Conservation (phyloP, 129 eudicot species). For the Sambucus nigra region DNA sequence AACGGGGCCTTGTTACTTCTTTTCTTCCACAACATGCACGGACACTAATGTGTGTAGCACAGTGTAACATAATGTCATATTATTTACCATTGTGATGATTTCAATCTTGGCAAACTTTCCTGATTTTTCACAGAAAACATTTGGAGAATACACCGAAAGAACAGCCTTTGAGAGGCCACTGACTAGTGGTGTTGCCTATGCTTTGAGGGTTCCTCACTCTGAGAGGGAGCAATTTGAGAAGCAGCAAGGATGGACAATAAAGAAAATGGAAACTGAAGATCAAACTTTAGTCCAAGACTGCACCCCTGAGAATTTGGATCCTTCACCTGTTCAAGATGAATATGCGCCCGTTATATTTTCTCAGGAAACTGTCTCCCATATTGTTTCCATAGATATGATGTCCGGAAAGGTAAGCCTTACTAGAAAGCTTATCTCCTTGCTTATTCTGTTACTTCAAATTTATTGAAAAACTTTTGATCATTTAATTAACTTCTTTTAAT, state of each 20-base stretch:
- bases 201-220: slow-evolving; percentile 63
- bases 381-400: slow-evolving; percentile 94
- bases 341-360: slow-evolving; percentile 94
- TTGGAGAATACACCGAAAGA: slow-evolving; percentile 78
- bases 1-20: too few relatives aligned
- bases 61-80: too few relatives aligned
- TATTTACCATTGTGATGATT: slow-evolving; percentile 9
- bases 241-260: slow-evolving; percentile 85
- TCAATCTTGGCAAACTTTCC: slow-evolving; percentile 5
- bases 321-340: slow-evolving; percentile 83
- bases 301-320: slow-evolving; percentile 51
- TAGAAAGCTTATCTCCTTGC: neutral
- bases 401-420: slow-evolving; percentile 74
- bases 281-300: slow-evolving; percentile 74
- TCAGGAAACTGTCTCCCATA: slow-evolving; percentile 89
- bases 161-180: slow-evolving; percentile 95
- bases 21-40: too few relatives aligned
- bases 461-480: too few relatives aligned
- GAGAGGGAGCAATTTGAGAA: slow-evolving; percentile 72
- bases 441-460: slow-evolving; percentile 6
- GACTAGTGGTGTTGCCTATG: slow-evolving; percentile 95
- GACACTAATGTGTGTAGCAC: too few relatives aligned
- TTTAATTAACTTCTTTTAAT: too few relatives aligned
- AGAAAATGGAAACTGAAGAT: slow-evolving; percentile 78
- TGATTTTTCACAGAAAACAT: slow-evolving; percentile 49